Evolutionary conservation across 768 basidiomycete genomes (phyloP).

Genomic region (Naematelia encephala): DNA sequence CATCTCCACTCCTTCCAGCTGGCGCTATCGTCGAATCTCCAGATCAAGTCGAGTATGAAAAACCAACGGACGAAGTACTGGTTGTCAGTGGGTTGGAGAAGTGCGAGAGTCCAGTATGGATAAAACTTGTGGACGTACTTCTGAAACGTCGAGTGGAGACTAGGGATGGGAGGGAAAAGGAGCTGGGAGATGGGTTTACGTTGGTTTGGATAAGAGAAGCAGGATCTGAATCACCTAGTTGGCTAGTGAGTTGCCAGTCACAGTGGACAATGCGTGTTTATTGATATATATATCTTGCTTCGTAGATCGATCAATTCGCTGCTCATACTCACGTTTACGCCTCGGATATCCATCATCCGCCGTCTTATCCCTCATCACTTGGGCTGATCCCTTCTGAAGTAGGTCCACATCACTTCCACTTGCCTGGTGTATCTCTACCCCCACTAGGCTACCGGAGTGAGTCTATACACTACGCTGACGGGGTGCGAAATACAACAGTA

Average conservation of each 20-base stretch:
- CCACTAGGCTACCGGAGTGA: too few relatives aligned
- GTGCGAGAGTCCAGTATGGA: constrained; percentile 16
- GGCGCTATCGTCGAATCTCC: not conserved
- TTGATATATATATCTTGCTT: not conserved
- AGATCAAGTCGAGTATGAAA: not conserved
- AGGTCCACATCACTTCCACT: not conserved
- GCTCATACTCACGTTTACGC: constrained; percentile 3
- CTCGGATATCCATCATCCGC: constrained; percentile 2
- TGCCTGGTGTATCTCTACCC: not conserved
- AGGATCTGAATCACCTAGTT: constrained; percentile 21
- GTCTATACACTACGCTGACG: not conserved
- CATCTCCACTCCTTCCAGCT: not conserved
- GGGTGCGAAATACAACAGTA: constrained; percentile 17
- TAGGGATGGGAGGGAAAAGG: constrained; percentile 2
- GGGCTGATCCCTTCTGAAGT: not conserved
- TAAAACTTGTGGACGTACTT: constrained; percentile 30
- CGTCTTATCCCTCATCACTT: not conserved
- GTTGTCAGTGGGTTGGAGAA: constrained; percentile 32
- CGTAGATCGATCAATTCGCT: constrained; percentile 15
- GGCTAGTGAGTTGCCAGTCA: constrained; percentile 29
- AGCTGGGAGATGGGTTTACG: constrained; percentile 13
- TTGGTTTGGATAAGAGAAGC: constrained; percentile 38
- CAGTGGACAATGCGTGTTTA: not conserved
- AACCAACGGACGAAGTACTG: constrained; percentile 18
- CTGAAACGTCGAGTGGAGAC: constrained; percentile 7